Conservation (phyloP, 2,329 filamentous ascomycete genomes). For the Botrytis cinerea region DNA sequence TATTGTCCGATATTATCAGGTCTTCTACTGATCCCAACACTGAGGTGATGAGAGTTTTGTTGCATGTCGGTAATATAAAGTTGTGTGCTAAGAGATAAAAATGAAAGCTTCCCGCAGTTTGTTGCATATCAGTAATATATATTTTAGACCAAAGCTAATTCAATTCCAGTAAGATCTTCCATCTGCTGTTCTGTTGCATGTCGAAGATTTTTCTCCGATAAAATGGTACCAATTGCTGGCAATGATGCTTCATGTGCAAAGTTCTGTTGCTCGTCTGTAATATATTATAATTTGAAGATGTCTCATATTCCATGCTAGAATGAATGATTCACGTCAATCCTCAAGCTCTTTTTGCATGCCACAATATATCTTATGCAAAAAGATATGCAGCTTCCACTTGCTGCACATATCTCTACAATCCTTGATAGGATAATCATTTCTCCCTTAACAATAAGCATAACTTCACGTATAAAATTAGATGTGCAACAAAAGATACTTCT, state of each 20-base stretch:
- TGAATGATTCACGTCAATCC: neutral
- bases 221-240: neutral
- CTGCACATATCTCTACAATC: neutral
- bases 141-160: neutral
- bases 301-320: neutral
- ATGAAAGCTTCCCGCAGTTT: neutral
- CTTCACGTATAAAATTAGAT: neutral
- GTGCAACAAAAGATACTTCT: neutral
- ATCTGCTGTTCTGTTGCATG: neutral
- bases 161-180: neutral
- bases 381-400: neutral
- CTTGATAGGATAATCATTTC: neutral
- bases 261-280: neutral
- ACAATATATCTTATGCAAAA: neutral
- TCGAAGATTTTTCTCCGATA: neutral
- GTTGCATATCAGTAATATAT: conserved; percentile 9
- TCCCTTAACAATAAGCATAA: neutral
- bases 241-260: neutral
- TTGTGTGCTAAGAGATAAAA: neutral
- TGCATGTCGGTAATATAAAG: conserved; percentile 1
- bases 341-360: neutral
- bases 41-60: neutral
- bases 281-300: neutral
- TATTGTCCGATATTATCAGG: neutral
- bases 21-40: neutral